phyloP scores from a whole-genome alignment of 2,329 filamentous ascomycete genomes.

The Dothideomycetes sp. region DNA sequence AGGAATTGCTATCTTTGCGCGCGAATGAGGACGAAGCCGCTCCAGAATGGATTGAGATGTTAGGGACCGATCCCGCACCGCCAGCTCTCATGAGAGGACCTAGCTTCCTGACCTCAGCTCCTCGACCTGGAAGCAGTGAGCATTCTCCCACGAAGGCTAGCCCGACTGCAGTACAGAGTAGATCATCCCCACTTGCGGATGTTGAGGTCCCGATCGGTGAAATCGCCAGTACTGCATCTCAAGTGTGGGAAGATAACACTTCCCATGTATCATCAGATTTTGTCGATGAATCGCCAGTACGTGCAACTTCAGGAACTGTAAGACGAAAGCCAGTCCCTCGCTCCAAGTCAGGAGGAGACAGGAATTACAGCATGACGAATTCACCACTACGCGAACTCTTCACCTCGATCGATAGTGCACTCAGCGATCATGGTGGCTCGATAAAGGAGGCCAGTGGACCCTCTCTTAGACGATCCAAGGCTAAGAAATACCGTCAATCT shows the following conservation, averaged over 20 bases:
- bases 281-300: background rate
- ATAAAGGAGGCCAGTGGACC: no score
- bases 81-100: slow-evolving; percentile 45
- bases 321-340: background rate
- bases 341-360: slow-evolving; percentile 8
- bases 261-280: background rate
- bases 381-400: background rate
- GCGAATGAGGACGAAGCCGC: slow-evolving; percentile 68
- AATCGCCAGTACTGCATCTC: slow-evolving; percentile 35
- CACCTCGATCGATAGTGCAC: slow-evolving; percentile 13
- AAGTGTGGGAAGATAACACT: slow-evolving; percentile 23
- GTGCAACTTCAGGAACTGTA: background rate
- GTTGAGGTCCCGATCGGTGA: slow-evolving; percentile 54
- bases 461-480: slow-evolving; percentile 25
- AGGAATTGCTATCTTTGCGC: slow-evolving; percentile 68
- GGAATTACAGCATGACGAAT: slow-evolving; percentile 8
- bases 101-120: slow-evolving; percentile 33
- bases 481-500: slow-evolving; percentile 19
- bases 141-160: slow-evolving; percentile 14
- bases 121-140: slow-evolving; percentile 4
- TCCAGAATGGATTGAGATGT: slow-evolving; percentile 76
- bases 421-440: slow-evolving; percentile 5
- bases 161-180: slow-evolving; percentile 16
- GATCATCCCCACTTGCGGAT: slow-evolving; percentile 1
- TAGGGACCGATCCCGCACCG: slow-evolving; percentile 56